Conservation (phyloP, 345 rosid species). For the Viola odorata region DNA sequence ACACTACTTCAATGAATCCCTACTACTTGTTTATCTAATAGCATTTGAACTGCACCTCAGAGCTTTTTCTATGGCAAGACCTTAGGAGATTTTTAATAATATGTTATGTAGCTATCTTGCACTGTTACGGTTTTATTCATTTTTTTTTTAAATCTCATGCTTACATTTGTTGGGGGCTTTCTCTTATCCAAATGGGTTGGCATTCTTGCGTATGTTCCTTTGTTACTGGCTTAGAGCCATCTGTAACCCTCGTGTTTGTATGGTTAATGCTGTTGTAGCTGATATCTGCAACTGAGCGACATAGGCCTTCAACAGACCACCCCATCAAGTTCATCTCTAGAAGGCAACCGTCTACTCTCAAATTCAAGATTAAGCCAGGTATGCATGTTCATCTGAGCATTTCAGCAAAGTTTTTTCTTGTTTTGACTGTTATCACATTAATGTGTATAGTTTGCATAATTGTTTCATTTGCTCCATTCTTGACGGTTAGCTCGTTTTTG, state of each 20-base stretch:
- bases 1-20: background rate
- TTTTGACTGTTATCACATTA: background rate
- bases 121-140: no score
- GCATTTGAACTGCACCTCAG: background rate
- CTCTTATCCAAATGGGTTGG: no score
- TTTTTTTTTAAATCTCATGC: no score
- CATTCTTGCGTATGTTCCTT: no score
- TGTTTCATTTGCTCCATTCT: no score
- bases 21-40: no score
- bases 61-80: background rate
- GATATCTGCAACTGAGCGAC: conserved; percentile 77
- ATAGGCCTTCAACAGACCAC: conserved; percentile 62
- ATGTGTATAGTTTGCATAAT: no score
- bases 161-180: no score
- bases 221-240: no score
- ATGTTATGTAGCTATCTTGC: no score
- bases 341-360: conserved; percentile 50
- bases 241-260: background rate
- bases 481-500: no score
- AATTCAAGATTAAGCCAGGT: conserved; percentile 96
- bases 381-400: background rate
- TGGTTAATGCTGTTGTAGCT: conserved; percentile 43
- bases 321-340: conserved; percentile 83
- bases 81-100: background rate
- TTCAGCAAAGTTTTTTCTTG: background rate